Base-by-base conservation (phyloP, 2,329 filamentous ascomycete species). In the Periconia macrospinosa region DNA sequence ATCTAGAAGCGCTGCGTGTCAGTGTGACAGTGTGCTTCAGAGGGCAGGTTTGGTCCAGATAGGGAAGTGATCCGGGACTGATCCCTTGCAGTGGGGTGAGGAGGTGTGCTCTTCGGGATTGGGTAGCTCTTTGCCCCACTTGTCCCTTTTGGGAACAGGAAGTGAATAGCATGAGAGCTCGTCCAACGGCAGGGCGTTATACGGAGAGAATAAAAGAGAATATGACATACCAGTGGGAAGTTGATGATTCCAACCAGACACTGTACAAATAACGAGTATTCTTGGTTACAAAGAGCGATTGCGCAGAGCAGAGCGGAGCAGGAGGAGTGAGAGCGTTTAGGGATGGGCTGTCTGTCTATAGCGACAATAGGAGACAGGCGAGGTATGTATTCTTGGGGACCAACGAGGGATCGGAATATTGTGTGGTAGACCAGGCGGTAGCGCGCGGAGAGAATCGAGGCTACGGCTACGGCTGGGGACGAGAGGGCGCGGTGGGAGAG, bases 1-100 rank as follows among this genome's bases (percentile, higher is more conserved):
- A 50, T 54, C 61, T 66, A 55, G 17, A 45, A 51, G 49, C 46
- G 50, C 53, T 58, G 57, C 58, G 55, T 58, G 64, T 66, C 55
- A 66, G 64, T 56, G 45, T 52, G 49, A 54, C 52, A 52, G 40
- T 45, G 50, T 55, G 52, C 40, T 44, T 45, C 30, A 45, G 41
- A 53, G 45, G 53, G 51, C 55, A 48, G 48, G 54, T 59, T 53
- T 60, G 59, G 58, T 56, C 53, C 54, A 55, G 58, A 52, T 50
- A 56, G 53, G 56, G 54, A 57, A 58, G 52, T 51, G 45, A 45
- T 23, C 33, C 33, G 56, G 18, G 40, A 57, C 49, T 60, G 56
- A 44, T 55, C 41, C 57, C 51, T 48, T 49, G 47, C 53, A 52
- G 47, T 57, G 45, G 49, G 48, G 48, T 53, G 53, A 48, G 54